Base-by-base conservation (phyloP, 78 protist genomes). In the Acrasis kona region DNA sequence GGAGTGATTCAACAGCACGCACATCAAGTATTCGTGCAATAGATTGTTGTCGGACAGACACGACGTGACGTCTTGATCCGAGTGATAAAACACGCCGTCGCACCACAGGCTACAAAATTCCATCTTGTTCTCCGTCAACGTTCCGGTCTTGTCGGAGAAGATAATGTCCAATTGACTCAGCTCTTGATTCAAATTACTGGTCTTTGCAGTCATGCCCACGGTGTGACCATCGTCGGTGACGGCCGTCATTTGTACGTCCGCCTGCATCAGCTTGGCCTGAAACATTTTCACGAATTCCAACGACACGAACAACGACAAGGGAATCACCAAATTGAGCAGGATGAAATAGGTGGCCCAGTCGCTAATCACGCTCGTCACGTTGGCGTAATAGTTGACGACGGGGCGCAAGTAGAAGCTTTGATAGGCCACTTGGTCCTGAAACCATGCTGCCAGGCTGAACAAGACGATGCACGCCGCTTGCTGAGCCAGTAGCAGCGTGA, bases 1-100 rank as follows among this genome's bases (percentile, higher is more conserved):
- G 1, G 92, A 75, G 80, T 91, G 91, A n/a, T n/a, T n/a, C n/a
- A n/a, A n/a, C n/a, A n/a, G n/a, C 30, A 85, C 82, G 28, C 81
- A 71, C 8, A 87, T 67, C 41, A 89, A 40, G n/a, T 84, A 57
- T 1, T 76, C 66, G 5, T 65, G 41, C 12, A 12, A 12, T 67
- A 12, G 66, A 12, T 12, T 12, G 19, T 12, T n/a, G 12, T 12
- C 71, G 19, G 12, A 12, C 9, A 29, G 35, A 9, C 27, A 71
- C 35, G 67, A 10, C 8, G 28, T 9, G 39, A 41, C 27, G 8
- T 10, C 8, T n/a, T 12, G 9, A 9, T 35, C 35, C 29, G 40
- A 27, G 9, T 71, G 9, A 5, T 29, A n/a, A 9, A 36, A 5
- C 7, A 7, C 7, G 76, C 61, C 27, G 67, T 2, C 79, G 2